A percentile compares a stretch with the other conserved stretches of the same genome.
These are phyloP conservation scores for Laetiporus sulphureus DNA, from an alignment of 1,284 basidiomycete genomes.

Conservation along the genomic window DNA sequence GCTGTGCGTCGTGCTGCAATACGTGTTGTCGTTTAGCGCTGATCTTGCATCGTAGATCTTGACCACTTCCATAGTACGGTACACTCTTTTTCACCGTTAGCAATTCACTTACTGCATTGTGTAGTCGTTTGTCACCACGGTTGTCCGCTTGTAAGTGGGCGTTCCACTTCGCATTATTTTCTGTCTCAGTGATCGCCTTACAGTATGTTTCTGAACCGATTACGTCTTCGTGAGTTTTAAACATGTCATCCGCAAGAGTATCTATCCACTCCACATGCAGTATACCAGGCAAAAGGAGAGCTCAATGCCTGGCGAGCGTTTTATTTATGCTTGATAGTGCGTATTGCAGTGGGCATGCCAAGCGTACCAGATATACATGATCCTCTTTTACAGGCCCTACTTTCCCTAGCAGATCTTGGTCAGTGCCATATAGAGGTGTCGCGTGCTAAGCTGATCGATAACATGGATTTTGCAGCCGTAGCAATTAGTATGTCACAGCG, in stretches of 20 bases:
- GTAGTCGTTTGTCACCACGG: neutral
- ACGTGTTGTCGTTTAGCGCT: neutral
- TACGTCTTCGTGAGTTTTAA: neutral
- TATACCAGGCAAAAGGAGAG: neutral
- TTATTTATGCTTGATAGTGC: neutral
- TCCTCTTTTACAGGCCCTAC: neutral
- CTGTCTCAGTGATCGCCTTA: neutral
- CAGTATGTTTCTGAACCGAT: neutral
- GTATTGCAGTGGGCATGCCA: neutral
- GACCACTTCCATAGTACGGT: neutral
- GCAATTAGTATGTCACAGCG: neutral
- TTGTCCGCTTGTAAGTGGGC: neutral
- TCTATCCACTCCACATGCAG: neutral
- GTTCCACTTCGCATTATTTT: neutral
- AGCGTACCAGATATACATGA: neutral
- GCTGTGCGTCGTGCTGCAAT: neutral
- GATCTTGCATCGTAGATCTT: neutral
- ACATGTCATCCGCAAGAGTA: neutral
- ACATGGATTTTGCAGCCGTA: neutral
- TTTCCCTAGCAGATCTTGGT: constrained; percentile 3
- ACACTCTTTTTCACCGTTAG: neutral
- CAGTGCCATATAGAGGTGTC: neutral
- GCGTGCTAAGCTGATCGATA: neutral
- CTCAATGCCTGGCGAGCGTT: neutral
- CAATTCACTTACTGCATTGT: neutral